Conservation (phyloP, 192 early-diverging fungal species). For the Coemansia sp. region DNA sequence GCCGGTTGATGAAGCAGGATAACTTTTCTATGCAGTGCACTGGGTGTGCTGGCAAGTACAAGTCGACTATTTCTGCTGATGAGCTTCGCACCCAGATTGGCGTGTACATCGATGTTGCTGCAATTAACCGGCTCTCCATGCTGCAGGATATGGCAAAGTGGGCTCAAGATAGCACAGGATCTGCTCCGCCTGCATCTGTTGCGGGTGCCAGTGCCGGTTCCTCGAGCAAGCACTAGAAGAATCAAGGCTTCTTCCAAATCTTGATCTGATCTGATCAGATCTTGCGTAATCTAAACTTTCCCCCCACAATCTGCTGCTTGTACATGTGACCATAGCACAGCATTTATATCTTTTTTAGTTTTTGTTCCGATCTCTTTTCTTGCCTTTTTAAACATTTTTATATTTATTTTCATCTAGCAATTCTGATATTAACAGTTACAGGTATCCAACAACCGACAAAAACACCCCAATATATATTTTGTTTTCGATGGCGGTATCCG, state of each 20-base stretch:
- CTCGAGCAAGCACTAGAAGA: background rate
- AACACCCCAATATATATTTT: background rate
- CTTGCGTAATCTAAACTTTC: background rate
- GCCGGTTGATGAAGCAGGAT: conserved; percentile 76
- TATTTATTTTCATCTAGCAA: background rate
- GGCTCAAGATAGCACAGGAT: conserved; percentile 2
- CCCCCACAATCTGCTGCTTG: conserved; percentile 2
- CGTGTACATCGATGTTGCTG: conserved; percentile 42
- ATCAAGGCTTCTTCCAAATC: background rate
- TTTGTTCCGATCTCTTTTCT: background rate
- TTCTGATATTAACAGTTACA: background rate
- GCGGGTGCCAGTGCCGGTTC: background rate
- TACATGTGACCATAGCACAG: background rate
- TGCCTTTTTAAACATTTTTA: background rate
- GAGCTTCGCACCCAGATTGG: conserved; percentile 22
- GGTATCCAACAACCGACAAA: too few species aligned
- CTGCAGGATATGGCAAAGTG: conserved; percentile 36
- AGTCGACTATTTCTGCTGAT: conserved; percentile 6
- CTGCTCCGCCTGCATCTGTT: background rate
- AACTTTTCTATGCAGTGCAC: conserved; percentile 73
- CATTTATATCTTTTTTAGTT: too few species aligned
- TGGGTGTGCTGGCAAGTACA: conserved; percentile 68
- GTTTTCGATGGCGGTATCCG: conserved; percentile 1
- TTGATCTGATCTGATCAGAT: background rate
- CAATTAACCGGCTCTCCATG: conserved; percentile 33